phyloP scores from a whole-genome alignment of 2,329 filamentous ascomycete genomes.

The Arthrocladium fulminans region DNA sequence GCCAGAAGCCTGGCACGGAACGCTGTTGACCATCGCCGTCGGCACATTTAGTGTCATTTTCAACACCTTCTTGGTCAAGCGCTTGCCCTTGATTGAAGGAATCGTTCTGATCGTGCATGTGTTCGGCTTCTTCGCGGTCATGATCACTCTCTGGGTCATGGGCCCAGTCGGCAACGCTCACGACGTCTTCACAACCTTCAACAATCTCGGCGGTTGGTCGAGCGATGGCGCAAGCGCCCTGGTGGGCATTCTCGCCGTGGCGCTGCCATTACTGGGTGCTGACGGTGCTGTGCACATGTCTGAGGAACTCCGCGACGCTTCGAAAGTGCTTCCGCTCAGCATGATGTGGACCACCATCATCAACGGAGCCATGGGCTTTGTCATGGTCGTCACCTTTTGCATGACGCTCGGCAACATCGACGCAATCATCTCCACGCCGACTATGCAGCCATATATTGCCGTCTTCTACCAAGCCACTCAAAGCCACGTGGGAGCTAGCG shows the following conservation, averaged over 20 bases:
- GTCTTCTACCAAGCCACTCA: slow-evolving; percentile 31
- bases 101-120: slow-evolving; percentile 37
- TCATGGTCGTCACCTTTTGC: slow-evolving; percentile 31
- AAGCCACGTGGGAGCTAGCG: slow-evolving; percentile 25
- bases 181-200: slow-evolving; percentile 34
- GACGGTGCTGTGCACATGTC: slow-evolving; percentile 25
- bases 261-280: slow-evolving; percentile 22
- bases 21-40: slow-evolving; percentile 35
- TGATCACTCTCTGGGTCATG: slow-evolving; percentile 37
- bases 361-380: slow-evolving; percentile 31
- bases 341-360: slow-evolving; percentile 31
- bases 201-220: slow-evolving; percentile 33
- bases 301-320: slow-evolving; percentile 33
- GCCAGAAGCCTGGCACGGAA: slow-evolving; percentile 37
- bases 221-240: slow-evolving; percentile 23
- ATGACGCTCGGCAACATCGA: slow-evolving; percentile 31
- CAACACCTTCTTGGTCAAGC: slow-evolving; percentile 35
- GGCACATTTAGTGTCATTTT: slow-evolving; percentile 33
- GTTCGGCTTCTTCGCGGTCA: slow-evolving; percentile 34
- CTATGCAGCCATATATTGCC: slow-evolving; percentile 32
- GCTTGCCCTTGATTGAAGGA: slow-evolving; percentile 34
- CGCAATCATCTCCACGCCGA: slow-evolving; percentile 26
- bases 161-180: slow-evolving; percentile 31
- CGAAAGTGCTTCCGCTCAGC: slow-evolving; percentile 29
- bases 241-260: slow-evolving; percentile 25